Conservation (phyloP, 1,284 basidiomycete genomes). For the Tylopilus sp. region DNA sequence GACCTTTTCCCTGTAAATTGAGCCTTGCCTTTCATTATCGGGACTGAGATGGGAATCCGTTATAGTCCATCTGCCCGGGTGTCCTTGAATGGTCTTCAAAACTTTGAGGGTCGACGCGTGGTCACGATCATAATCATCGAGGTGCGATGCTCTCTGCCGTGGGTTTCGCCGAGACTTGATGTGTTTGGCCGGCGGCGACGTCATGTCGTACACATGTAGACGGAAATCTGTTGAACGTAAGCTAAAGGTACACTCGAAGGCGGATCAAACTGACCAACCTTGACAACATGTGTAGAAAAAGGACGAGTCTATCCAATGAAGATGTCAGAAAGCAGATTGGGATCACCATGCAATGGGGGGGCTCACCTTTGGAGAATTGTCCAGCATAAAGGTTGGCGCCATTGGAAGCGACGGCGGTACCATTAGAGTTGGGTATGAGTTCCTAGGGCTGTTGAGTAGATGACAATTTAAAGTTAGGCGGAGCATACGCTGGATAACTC, state of each 20-base stretch:
- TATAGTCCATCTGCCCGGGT: slow-evolving; percentile 82
- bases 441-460: slow-evolving; percentile 45
- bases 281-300: slow-evolving; percentile 82
- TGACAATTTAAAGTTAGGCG: neutral
- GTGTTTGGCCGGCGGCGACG: slow-evolving; percentile 41
- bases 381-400: slow-evolving; percentile 86
- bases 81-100: slow-evolving; percentile 76
- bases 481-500: slow-evolving; percentile 49
- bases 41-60: slow-evolving; percentile 93
- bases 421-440: slow-evolving; percentile 81
- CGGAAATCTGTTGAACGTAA: slow-evolving; percentile 63
- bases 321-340: neutral
- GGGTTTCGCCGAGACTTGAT: slow-evolving; percentile 15
- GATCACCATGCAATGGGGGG: slow-evolving; percentile 26
- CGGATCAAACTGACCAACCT: slow-evolving; percentile 43
- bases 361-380: slow-evolving; percentile 79
- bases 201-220: slow-evolving; percentile 85
- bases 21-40: slow-evolving; percentile 77
- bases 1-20: slow-evolving; percentile 50
- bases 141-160: slow-evolving; percentile 14
- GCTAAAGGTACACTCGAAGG: slow-evolving; percentile 1
- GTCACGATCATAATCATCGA: slow-evolving; percentile 33
- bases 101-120: slow-evolving; percentile 70
- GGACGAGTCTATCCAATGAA: slow-evolving; percentile 54
- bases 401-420: slow-evolving; percentile 84